A percentile compares a stretch with the other conserved stretches of the same genome.
Conservation (phyloP, 805 yeast species). For the Zygoascus tannicola region DNA sequence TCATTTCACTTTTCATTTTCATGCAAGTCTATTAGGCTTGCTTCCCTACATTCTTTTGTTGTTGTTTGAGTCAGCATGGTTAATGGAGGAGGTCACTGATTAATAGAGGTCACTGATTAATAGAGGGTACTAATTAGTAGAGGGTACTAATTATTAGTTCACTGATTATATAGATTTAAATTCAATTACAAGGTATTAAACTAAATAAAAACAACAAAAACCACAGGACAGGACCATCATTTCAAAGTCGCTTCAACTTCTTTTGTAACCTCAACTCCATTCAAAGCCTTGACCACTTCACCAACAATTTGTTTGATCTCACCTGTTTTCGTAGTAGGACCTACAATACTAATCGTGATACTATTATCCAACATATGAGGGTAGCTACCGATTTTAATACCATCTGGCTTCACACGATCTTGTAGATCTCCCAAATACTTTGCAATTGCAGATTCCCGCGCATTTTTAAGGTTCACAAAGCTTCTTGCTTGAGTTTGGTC, state of each 20-base stretch:
- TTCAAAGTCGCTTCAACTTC: constrained; percentile 40
- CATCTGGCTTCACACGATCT: constrained; percentile 26
- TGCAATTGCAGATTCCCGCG: constrained; percentile 61
- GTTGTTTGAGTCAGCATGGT: no score
- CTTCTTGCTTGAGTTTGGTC: constrained; percentile 32
- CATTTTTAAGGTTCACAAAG: constrained; percentile 47
- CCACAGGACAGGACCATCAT: no score
- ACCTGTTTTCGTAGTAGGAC: constrained; percentile 35
- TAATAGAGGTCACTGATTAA: no score
- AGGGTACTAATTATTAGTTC: no score
- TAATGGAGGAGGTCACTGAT: no score
- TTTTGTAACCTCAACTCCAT: constrained; percentile 49
- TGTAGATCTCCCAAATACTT: constrained; percentile 50
- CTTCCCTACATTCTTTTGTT: no score
- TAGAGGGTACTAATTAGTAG: no score
- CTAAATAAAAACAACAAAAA: no score
- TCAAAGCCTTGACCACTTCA: constrained; percentile 37
- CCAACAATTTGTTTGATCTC: constrained; percentile 38
- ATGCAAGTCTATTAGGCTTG: no score
- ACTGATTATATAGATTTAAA: no score
- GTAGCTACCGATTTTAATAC: constrained; percentile 74
- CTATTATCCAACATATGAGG: constrained; percentile 62
- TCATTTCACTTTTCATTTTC: no score
- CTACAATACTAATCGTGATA: constrained; percentile 68
- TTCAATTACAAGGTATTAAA: neutral